phyloP scores from a whole-genome alignment of 1,284 basidiomycete species.

The Stygiomarasmius scandens region DNA sequence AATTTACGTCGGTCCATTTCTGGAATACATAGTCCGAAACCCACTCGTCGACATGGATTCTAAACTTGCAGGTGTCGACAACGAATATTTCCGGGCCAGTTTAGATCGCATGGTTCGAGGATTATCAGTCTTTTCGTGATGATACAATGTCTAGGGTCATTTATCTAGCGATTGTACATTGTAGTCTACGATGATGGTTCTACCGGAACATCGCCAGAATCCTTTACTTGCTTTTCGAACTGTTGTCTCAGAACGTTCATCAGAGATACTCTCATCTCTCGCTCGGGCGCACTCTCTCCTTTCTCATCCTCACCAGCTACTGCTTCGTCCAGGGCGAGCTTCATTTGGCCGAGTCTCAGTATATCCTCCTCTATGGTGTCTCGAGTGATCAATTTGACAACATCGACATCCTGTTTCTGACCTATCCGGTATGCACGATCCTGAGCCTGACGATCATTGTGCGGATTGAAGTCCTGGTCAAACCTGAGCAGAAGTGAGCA shows the following conservation, averaged over 20 bases:
- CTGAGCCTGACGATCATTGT: slow-evolving; percentile 93
- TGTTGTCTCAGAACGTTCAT: slow-evolving; percentile 82
- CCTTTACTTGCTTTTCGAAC: slow-evolving; percentile 38
- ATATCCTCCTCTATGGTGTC: slow-evolving; percentile 98
- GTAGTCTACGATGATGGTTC: slow-evolving; percentile 7
- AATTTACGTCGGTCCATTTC: slow-evolving; percentile 92
- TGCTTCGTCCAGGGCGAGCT: slow-evolving; percentile 89
- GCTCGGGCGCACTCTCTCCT: slow-evolving; percentile 68
- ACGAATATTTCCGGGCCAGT: slow-evolving; percentile 85
- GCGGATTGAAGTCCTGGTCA: slow-evolving; percentile 97
- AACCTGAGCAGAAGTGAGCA: slow-evolving; percentile 54
- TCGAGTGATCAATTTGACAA: slow-evolving; percentile 91
- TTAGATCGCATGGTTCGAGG: slow-evolving; percentile 78
- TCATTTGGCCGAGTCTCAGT: slow-evolving; percentile 86
- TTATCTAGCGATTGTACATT: background rate
- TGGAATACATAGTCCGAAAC: slow-evolving; percentile 93
- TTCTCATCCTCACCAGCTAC: slow-evolving; percentile 78
- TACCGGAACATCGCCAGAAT: slow-evolving; percentile 3
- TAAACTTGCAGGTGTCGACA: slow-evolving; percentile 82
- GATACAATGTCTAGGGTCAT: background rate
- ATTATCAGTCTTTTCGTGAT: slow-evolving; percentile 59
- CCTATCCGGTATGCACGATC: slow-evolving; percentile 99
- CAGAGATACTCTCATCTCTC: slow-evolving; percentile 79
- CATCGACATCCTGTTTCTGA: slow-evolving; percentile 87
- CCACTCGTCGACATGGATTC: slow-evolving; percentile 86